These are phyloP conservation scores for Astraeus odoratus DNA, from an alignment of 768 basidiomycete species.

Conservation along the genomic window DNA sequence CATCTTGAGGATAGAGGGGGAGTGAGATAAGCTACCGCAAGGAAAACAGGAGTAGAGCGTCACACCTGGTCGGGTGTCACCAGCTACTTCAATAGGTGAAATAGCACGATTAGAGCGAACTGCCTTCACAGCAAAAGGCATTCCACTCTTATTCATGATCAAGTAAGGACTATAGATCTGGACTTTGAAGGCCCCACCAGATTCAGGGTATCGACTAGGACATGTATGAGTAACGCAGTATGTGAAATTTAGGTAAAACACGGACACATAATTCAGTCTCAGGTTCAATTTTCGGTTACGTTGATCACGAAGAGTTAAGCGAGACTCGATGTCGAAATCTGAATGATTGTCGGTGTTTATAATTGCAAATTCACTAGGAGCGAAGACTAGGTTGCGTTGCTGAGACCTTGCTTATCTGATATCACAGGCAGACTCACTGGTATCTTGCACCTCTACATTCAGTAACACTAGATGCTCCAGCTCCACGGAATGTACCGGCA, in stretches of 20 bases:
- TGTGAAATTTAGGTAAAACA: conserved; percentile 5
- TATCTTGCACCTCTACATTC: conserved; percentile 87
- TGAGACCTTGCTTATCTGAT: not conserved
- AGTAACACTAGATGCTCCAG: conserved; percentile 83
- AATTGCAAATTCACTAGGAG: conserved; percentile 94
- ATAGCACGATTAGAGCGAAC: conserved; percentile 54
- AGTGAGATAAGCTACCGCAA: conserved; percentile 3
- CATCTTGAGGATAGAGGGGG: conserved; percentile 26
- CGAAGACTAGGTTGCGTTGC: conserved; percentile 53
- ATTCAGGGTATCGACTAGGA: conserved; percentile 67
- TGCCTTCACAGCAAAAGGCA: conserved; percentile 72
- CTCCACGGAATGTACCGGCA: conserved; percentile 96
- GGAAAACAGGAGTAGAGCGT: conserved; percentile 7
- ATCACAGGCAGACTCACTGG: conserved; percentile 42
- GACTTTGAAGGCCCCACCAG: conserved; percentile 93
- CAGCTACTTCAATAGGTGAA: conserved; percentile 74
- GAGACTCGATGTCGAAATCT: conserved; percentile 78
- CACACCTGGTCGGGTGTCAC: conserved; percentile 60
- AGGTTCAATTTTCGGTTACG: conserved; percentile 72
- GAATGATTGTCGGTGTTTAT: conserved; percentile 91
- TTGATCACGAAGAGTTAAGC: conserved; percentile 65
- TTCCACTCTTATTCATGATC: conserved; percentile 85
- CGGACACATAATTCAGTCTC: conserved; percentile 86
- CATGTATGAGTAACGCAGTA: not conserved
- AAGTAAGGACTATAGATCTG: conserved; percentile 91